Percentiles rank a stretch among this genome's conserved stretches.
These are phyloP conservation scores for Scolecobasidium constrictum DNA, from an alignment of 2,329 filamentous ascomycete species.

Conservation along the genomic window DNA sequence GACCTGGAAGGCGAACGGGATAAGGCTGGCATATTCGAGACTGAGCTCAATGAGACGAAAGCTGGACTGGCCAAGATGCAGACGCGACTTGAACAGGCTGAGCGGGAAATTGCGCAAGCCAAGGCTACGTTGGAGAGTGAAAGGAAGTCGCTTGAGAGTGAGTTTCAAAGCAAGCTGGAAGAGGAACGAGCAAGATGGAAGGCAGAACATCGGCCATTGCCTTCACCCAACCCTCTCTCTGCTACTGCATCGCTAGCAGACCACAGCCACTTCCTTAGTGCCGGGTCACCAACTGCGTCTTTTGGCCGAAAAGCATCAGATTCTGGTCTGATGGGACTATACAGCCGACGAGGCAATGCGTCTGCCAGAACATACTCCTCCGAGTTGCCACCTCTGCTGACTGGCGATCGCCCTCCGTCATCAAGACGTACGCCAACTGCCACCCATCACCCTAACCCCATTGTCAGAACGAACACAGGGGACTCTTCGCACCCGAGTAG, in stretches of 20 bases:
- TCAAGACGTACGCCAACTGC: conserved; percentile 19
- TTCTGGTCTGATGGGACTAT: conserved; percentile 21
- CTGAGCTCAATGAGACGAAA: conserved; percentile 51
- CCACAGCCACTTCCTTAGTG: conserved; percentile 19
- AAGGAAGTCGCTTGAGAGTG: conserved; percentile 46
- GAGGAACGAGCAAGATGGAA: conserved; percentile 54
- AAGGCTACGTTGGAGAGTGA: conserved; percentile 47
- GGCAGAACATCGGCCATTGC: conserved; percentile 26
- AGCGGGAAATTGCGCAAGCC: conserved; percentile 52
- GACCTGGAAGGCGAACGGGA: conserved; percentile 64
- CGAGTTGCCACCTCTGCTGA: conserved; percentile 7
- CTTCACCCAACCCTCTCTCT: conserved; percentile 2
- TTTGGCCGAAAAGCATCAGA: conserved; percentile 28
- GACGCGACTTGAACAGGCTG: conserved; percentile 50
- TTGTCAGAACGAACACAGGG: conserved; percentile 12
- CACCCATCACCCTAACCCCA: conserved; percentile 4
- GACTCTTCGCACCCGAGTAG: conserved; percentile 12
- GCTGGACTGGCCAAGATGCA: conserved; percentile 51
- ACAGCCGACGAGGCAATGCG: conserved; percentile 17
- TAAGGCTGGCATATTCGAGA: conserved; percentile 52
- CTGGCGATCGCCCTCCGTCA: conserved; percentile 16
- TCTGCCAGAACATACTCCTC: conserved; percentile 15
- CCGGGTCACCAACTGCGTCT: conserved; percentile 23
- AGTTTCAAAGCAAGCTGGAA: conserved; percentile 48
- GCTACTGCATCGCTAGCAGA: neutral